Evolutionary conservation across 2,329 filamentous ascomycete genomes (phyloP), one percentile per base, ranked within the genome.

Genomic region (Cercospora citrullina): DNA sequence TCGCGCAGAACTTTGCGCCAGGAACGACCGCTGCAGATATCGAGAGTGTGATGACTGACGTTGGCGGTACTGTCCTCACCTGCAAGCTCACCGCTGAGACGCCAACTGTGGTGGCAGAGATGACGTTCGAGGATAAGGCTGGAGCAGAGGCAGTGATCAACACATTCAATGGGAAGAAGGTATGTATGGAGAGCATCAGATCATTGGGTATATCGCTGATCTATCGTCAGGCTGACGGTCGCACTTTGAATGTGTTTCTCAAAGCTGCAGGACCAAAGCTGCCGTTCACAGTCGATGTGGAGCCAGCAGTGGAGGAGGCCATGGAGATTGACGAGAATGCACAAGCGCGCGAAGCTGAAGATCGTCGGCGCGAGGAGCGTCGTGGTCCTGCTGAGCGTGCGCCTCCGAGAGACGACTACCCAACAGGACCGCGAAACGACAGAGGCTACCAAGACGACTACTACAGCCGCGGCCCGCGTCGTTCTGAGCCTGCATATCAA

Each of bases 11-110:
- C 82, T 93, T 95, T 77, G 92, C 91, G 12, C 87, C 87, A 1
- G 92, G 92, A 42, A 95, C 92, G 0, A 93, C 92, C 6, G 90
- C 90, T 1, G 91, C 90, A 31, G 92, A 95, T 75, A 92, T 95
- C 68, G 91, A 93, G 82, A 91, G 89, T 73, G 92, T 92, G 66
- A 89, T 95, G 87, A 64, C 68, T 23, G 71, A 70, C 64, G 82
- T 91, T n/a, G 91, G 90, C 45, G 86, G 86, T 33, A 84, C 89
- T 69, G 85, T 93, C 74, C 76, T 86, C 26, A 87, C 86, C 74
- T 94, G 91, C 80, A 86, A 84, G 39, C 81, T 95, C 45, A 80
- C 93, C 66, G 88, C 90, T 76, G 84, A 88, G 4, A 81, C 82
- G 30, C 92, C 92, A 0, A 89, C 90, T 4, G 87, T 95, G 62